Percentiles rank a stretch among this genome's conserved stretches.
Conservation (phyloP, 1,284 basidiomycete species). For the Coriolopsis trogii region DNA sequence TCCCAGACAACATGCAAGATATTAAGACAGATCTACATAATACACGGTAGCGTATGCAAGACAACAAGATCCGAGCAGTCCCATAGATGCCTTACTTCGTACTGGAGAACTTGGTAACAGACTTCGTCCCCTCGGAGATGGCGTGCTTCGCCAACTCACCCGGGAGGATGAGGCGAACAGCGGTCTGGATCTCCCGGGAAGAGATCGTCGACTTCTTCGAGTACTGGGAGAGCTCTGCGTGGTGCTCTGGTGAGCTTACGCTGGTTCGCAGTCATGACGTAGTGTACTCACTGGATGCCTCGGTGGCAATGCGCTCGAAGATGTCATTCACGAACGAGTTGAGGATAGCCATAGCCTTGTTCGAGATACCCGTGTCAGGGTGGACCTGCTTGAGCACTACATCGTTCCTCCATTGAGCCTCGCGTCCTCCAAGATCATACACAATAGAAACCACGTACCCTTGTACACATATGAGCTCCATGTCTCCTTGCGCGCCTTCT, state of each 20-base stretch:
- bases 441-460: conserved; percentile 39
- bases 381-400: conserved; percentile 72
- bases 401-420: conserved; percentile 21
- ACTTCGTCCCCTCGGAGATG: conserved; percentile 82
- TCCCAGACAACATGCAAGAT: conserved; percentile 18
- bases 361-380: conserved; percentile 78
- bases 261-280: background rate
- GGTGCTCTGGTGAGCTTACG: background rate
- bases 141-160: conserved; percentile 83
- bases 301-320: conserved; percentile 73
- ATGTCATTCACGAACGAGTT: conserved; percentile 76
- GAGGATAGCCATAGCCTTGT: conserved; percentile 78
- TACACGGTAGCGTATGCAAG: conserved; percentile 24
- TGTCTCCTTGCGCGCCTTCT: conserved; percentile 65
- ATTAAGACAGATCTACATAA: conserved; percentile 22
- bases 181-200: conserved; percentile 76
- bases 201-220: conserved; percentile 79
- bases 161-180: conserved; percentile 71
- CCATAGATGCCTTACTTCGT: conserved; percentile 23
- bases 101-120: conserved; percentile 39
- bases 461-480: conserved; percentile 76
- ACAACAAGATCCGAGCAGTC: conserved; percentile 14
- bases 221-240: conserved; percentile 65
- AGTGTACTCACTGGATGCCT: conserved; percentile 63
- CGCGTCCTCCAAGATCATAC: background rate